Evolutionary conservation across 2,329 filamentous ascomycete genomes (phyloP).

Genomic region (Aspergillus fumigatiaffinis): DNA sequence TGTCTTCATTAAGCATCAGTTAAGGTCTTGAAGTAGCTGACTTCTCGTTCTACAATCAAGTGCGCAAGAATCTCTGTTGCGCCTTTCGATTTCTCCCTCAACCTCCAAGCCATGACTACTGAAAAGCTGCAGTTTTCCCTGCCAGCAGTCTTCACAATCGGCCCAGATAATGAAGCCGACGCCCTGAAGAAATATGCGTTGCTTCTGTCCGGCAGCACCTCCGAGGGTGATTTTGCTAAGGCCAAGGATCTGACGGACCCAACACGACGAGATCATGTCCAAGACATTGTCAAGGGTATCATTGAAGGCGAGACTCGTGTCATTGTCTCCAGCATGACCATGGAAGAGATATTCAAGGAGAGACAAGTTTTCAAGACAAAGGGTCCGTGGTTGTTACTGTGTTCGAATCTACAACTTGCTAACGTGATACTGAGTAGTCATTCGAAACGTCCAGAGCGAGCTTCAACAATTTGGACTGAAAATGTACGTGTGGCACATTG

Average conservation of each 20-base stretch:
- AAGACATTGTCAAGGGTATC: slow-evolving; percentile 83
- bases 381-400: slow-evolving; percentile 35
- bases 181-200: slow-evolving; percentile 78
- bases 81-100: slow-evolving; percentile 73
- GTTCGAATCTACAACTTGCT: not conserved
- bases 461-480: slow-evolving; percentile 75
- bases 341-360: slow-evolving; percentile 83
- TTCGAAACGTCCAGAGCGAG: slow-evolving; percentile 72
- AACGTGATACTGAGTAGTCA: slow-evolving; percentile 42
- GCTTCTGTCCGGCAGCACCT: slow-evolving; percentile 63
- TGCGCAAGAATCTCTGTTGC: slow-evolving; percentile 38
- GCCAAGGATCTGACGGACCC: slow-evolving; percentile 37
- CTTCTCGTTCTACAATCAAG: slow-evolving; percentile 9
- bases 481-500: slow-evolving; percentile 47
- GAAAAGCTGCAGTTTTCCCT: slow-evolving; percentile 82
- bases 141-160: slow-evolving; percentile 81
- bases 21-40: not conserved
- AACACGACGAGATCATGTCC: slow-evolving; percentile 62
- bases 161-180: slow-evolving; percentile 67
- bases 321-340: slow-evolving; percentile 83
- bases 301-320: slow-evolving; percentile 85
- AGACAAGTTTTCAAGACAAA: slow-evolving; percentile 72
- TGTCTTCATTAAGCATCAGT: not conserved
- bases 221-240: slow-evolving; percentile 34
- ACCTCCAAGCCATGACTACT: slow-evolving; percentile 80